A percentile compares a stretch with the other conserved stretches of the same genome.
Conservation (phyloP, 495 filamentous ascomycete species). For the Podospora comata region DNA sequence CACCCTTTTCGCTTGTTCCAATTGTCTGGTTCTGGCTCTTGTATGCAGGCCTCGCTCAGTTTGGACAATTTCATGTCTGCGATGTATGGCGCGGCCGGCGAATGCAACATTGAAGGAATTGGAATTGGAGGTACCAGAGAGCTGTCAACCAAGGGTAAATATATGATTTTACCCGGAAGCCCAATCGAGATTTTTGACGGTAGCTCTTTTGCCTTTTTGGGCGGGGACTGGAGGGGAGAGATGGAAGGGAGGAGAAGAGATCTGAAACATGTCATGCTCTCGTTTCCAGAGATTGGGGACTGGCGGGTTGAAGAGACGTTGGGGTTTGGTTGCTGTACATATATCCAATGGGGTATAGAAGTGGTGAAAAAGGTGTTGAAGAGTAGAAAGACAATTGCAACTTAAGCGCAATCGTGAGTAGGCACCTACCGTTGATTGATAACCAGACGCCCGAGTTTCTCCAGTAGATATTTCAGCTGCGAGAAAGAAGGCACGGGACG, state of each 20-base stretch:
- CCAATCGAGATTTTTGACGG: background rate
- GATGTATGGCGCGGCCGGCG: too few relatives aligned
- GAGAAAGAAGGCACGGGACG: background rate
- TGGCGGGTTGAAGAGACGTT: background rate
- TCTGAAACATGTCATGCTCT: background rate
- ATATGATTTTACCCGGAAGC: background rate
- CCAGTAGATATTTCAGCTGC: background rate
- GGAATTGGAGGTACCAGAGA: background rate
- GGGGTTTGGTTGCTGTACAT: background rate
- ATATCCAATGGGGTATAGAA: background rate
- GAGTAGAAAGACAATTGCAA: background rate
- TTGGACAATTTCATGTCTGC: background rate
- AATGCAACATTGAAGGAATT: background rate
- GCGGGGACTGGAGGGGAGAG: background rate
- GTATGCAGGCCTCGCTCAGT: background rate
- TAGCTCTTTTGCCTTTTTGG: background rate
- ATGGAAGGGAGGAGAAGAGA: background rate
- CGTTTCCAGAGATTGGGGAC: background rate
- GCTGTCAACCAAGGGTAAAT: background rate
- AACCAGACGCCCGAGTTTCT: background rate
- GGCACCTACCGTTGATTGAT: background rate
- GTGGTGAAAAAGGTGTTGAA: background rate
- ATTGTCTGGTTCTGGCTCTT: background rate
- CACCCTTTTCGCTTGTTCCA: background rate
- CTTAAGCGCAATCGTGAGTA: background rate